Evolutionary conservation across 768 basidiomycete species (phyloP), one percentile per base, ranked within the genome.

Genomic region (Pleurotus salmoneostramineus): DNA sequence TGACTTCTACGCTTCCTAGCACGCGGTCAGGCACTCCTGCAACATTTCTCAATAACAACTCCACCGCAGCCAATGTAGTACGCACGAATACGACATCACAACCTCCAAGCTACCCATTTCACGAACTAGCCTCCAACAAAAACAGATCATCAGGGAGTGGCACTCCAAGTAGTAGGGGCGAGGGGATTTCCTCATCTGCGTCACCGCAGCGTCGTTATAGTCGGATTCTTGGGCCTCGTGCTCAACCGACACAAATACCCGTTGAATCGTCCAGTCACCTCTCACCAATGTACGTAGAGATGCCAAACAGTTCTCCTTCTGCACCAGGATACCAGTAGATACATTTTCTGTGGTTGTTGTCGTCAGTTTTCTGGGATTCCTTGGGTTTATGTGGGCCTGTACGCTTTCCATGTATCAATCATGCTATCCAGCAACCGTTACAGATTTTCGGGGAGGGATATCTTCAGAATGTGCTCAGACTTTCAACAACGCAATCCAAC

Each of bases 401-500:
- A 27, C 21, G 21, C 21, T 27, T 27, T 27, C 21, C 21, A 27
- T 27, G 21, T 27, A 1, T 3, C 3, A 1, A 27, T 27, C 21
- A 27, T 27, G 21, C 21, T 27, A 27, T 27, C 1, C 21, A 27
- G 21, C 1, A 27, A 27, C 21, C 21, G n/a, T n/a, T n/a, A n/a
- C n/a, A n/a, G n/a, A n/a, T n/a, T n/a, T n/a, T n/a, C n/a, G n/a
- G n/a, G n/a, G n/a, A n/a, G n/a, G n/a, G n/a, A n/a, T 27, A 27
- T 3, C 21, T 27, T 27, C 21, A 27, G 21, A 27, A 27, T 27
- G 21, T 27, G 3, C 21, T 27, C 2, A 27, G 21, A 40, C 36
- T 14, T 36, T 81, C 76, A 42, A 87, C 57, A 31, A 83, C 70
- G 55, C 84, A 85, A 52, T 89, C 88, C 3, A 90, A 62, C 1